Evolutionary conservation across 768 basidiomycete genomes (phyloP), one percentile per base, ranked within the genome.

Genomic region (Leucosporidium scottii): DNA sequence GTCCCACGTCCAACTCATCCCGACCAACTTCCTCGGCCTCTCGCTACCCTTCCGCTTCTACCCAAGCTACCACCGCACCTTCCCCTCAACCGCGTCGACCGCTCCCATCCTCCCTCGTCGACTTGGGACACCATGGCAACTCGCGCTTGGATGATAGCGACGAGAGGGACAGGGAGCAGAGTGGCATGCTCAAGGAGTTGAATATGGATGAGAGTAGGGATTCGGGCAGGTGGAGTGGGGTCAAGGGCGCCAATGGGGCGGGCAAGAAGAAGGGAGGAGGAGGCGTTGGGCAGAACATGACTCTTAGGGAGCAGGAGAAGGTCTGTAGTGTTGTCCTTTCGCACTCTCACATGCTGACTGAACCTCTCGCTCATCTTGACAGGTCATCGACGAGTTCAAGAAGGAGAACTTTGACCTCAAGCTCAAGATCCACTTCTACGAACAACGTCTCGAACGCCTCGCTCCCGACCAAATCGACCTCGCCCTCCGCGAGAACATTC

Each of bases 401-500:
- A 96, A 93, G 78, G 93, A 98, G 78, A 94, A 94, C 82, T 97
- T 98, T 78, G 88, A 87, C 75, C 87, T 99, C 77, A 96, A 97
- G 78, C 84, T 98, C 61, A 90, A 92, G 66, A 90, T 97, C 4
- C 92, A 96, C 76, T 94, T 96, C 77, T 84, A 96, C 53, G 91
- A 97, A 78, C 92, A 98, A 75, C 87, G 90, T 55, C 84, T 99
- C 18, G 88, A 88, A 3, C 86, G 90, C 74, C 85, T 93, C 58
- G 69, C 71, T 10, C 73, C 73, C 15, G 92, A 94, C 77, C 89
- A 96, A 75, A 89, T 93, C 77, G 89, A 96, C 75, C 82, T 85
- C 64, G 86, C 83, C 0, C 77, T 90, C 34, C 79, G 89, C 75
- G 91, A 93, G 71, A 90, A 90, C 75, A 83, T 87, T 77, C 88